Evolutionary conservation across 768 basidiomycete genomes (phyloP), one percentile per base, ranked within the genome.

Genomic region (Asterophora parasitica): DNA sequence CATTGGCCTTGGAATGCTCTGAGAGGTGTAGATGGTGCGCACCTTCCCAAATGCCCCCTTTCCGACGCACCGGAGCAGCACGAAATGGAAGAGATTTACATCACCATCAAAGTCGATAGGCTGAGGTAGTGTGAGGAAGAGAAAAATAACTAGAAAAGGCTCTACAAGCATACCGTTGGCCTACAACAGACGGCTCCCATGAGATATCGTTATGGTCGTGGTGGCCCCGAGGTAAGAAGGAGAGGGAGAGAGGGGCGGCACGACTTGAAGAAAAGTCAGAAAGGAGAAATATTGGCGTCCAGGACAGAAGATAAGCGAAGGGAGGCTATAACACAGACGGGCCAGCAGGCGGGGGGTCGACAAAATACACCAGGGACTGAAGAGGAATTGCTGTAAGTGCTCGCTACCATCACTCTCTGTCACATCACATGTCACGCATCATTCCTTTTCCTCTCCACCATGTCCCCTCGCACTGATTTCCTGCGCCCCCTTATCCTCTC

Each of bases 21-120:
- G 44, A 34, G 3, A 6, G 23, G 23, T 23, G 23, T 6, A 31
- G 30, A 46, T 17, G 26, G 48, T 23, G 36, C 47, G 44, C 28
- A 93, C 95, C 83, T 99, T 98, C 63, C 95, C 95, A 67, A 99
- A 98, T 1, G 95, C 95, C 42, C 95, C 95, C 66, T 97, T 97
- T 16, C 95, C 95, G n/a, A 99, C 94, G 55, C 92, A 94, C 58
- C 95, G 77, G 15, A 98, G 68, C 33, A 99, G 84, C 53, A 90
- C 79, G 63, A 99, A 99, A 63, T 99, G 96, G 66, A 96, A 99
- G 48, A 99, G 83, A 63, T 92, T 95, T 63, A 92, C 86, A 53
- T 95, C 92, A 55, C 88, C 91, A 57, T 94, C 92, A 63, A 93
- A 95, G 74, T 95, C 92, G 68, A 94, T 86, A 54, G 90, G 90